Evolutionary conservation across 1,139 yeast genomes (phyloP).

Genomic region (Suhomyces terraborum): DNA sequence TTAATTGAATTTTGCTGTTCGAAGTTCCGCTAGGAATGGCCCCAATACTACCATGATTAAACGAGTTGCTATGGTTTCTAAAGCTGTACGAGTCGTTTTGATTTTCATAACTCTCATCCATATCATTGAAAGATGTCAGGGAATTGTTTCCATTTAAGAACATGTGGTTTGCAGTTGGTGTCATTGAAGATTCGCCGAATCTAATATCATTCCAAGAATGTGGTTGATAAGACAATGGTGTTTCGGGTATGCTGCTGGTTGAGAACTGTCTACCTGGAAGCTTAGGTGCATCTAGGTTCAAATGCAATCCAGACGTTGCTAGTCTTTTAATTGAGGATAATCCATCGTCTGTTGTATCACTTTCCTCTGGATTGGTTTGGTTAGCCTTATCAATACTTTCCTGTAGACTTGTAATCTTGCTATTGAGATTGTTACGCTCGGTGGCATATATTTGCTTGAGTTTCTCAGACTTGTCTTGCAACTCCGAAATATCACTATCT

Average conservation of each 20-base stretch:
- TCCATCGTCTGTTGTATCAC: constrained; percentile 3
- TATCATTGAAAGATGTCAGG: constrained; percentile 13
- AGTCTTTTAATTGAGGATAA: constrained; percentile 4
- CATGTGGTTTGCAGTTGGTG: constrained; percentile 25
- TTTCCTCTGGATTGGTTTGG: constrained; percentile 1
- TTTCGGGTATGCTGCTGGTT: constrained; percentile 9
- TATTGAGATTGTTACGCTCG: constrained; percentile 32
- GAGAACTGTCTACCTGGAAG: constrained; percentile 9
- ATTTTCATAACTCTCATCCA: constrained; percentile 10
- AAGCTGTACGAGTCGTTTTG: constrained; percentile 5
- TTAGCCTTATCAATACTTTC: constrained; percentile 18
- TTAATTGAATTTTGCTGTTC: constrained; percentile 52
- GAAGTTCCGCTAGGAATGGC: constrained; percentile 19
- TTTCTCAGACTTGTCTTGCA: constrained; percentile 35
- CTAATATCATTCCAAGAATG: constrained; percentile 24
- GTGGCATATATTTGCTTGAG: constrained; percentile 33
- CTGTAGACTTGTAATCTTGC: constrained; percentile 30
- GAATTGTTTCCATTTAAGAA: constrained; percentile 18
- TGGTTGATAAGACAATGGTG: constrained; percentile 8
- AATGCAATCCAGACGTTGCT: constrained; percentile 18
- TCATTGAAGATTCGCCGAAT: constrained; percentile 36
- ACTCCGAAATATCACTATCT: constrained; percentile 28
- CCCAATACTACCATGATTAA: constrained; percentile 17
- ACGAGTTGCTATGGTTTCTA: constrained; percentile 8
- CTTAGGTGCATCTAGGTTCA: constrained; percentile 19